Conservation (phyloP, 768 basidiomycete genomes). For the Trametes cingulata region DNA sequence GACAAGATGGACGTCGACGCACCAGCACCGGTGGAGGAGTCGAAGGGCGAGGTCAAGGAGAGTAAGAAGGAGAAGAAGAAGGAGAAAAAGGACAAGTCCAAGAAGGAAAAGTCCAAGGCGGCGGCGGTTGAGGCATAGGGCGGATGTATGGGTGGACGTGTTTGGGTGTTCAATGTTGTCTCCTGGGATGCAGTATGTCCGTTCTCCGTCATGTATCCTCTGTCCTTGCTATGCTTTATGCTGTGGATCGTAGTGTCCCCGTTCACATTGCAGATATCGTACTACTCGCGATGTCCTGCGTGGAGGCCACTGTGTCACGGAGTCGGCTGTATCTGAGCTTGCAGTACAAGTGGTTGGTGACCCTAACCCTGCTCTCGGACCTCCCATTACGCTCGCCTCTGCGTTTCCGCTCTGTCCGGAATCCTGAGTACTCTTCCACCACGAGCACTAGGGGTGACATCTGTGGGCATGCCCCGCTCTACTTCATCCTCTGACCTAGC, state of each 20-base stretch:
- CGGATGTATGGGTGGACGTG: slow-evolving; percentile 16
- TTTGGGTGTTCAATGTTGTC: slow-evolving; percentile 10
- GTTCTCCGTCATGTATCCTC: not conserved
- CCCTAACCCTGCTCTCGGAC: not conserved
- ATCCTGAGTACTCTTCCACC: not conserved
- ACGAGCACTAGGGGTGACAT: not conserved
- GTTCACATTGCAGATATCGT: too few species aligned
- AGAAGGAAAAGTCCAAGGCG: slow-evolving; percentile 25
- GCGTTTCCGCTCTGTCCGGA: not conserved
- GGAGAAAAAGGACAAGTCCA: slow-evolving; percentile 34
- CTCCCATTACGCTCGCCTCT: not conserved
- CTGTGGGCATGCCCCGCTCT: not conserved
- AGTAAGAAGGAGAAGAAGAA: slow-evolving; percentile 29
- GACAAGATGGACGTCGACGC: slow-evolving; percentile 17
- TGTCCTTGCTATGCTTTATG: slow-evolving; percentile 4
- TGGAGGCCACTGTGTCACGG: too few species aligned
- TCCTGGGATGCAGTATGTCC: slow-evolving; percentile 5
- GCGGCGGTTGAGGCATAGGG: slow-evolving; percentile 19
- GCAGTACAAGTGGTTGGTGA: not conserved
- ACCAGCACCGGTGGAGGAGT: slow-evolving; percentile 16
- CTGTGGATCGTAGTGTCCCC: not conserved
- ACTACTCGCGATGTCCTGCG: too few species aligned
- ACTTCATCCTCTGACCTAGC: not conserved
- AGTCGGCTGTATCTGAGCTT: too few species aligned
- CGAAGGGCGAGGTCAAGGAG: slow-evolving; percentile 16